Conservation (phyloP, 768 basidiomycete genomes). For the Tulasnella sp. region DNA sequence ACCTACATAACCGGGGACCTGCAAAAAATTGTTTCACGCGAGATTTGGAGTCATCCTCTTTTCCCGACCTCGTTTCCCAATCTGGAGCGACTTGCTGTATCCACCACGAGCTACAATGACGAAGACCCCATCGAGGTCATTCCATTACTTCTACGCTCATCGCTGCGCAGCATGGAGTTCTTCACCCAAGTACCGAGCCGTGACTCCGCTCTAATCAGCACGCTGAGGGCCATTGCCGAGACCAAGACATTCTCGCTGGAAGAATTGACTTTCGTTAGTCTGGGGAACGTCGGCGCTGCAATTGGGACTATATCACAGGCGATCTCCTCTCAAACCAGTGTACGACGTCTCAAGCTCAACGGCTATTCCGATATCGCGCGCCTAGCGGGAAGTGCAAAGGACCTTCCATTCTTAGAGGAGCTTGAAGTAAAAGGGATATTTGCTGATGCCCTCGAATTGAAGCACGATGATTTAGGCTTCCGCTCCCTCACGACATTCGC, state of each 20-base stretch:
- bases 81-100: not conserved
- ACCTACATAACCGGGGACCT: not conserved
- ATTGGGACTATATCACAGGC: not conserved
- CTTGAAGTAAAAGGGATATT: not conserved
- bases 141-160: not conserved
- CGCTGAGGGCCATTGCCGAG: not conserved
- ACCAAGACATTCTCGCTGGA: not conserved
- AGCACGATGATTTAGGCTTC: not conserved
- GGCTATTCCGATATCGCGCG: not conserved
- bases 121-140: not conserved
- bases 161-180: not conserved
- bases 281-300: not conserved
- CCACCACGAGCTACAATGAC: not conserved
- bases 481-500: not conserved
- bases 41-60: not conserved
- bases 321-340: not conserved
- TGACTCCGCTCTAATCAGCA: not conserved
- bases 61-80: not conserved
- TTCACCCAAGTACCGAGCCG: not conserved
- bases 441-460: too few relatives aligned
- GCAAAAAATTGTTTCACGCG: not conserved
- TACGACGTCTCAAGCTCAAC: not conserved
- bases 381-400: not conserved
- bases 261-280: not conserved
- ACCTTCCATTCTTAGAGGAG: not conserved